Conservation (phyloP, 306 rosid species). For the Ziziphus jujuba region DNA sequence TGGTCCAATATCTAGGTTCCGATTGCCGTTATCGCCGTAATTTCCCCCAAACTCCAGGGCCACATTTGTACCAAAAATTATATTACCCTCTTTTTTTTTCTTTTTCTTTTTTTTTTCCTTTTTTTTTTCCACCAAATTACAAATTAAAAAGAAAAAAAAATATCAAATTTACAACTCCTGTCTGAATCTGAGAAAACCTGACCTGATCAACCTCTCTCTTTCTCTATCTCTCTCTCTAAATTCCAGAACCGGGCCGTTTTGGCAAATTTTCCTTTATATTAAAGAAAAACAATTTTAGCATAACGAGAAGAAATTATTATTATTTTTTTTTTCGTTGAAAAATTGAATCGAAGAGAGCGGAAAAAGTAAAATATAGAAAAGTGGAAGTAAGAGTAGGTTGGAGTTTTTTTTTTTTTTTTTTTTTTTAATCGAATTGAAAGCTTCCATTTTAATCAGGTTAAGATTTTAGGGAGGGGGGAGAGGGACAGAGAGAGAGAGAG, state of each 20-base stretch:
- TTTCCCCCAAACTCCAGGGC: slow-evolving; percentile 4
- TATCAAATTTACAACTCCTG: background rate
- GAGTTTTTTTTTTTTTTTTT: too few species aligned
- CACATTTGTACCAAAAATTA: background rate
- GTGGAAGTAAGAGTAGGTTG: slow-evolving; percentile 11
- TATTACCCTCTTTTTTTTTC: background rate
- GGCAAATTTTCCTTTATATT: too few species aligned
- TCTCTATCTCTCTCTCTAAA: background rate
- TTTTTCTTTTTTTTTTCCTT: background rate
- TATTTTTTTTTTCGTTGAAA: background rate
- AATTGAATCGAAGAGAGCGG: background rate
- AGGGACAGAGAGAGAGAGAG: background rate
- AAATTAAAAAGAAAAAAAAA: background rate
- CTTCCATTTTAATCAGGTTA: background rate
- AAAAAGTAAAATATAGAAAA: background rate
- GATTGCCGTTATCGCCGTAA: slow-evolving; percentile 4
- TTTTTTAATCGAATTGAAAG: slow-evolving; percentile 14
- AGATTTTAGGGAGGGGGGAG: slow-evolving; percentile 4
- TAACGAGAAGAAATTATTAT: background rate
- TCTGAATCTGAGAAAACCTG: background rate
- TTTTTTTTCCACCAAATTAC: slow-evolving; percentile 28
- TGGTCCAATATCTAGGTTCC: background rate
- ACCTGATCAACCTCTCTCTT: too few species aligned
- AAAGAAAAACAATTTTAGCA: background rate
- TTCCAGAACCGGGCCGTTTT: background rate